Conservation (phyloP, 805 yeast genomes). For the Yarrowia sp. region DNA sequence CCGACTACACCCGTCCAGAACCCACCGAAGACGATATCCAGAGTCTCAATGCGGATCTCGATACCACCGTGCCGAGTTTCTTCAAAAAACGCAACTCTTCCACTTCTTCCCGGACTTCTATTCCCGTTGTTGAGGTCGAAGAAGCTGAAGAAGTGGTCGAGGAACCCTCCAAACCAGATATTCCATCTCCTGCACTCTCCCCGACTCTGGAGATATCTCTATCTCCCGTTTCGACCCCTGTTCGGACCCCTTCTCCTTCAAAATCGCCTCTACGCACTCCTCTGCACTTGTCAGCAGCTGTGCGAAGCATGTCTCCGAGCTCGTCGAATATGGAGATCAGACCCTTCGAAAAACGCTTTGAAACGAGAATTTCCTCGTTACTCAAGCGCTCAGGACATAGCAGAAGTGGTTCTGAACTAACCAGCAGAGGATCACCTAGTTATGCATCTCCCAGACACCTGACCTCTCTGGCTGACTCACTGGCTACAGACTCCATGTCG, state of each 20-base stretch:
- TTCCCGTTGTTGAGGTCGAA: background rate
- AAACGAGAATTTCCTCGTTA: constrained; percentile 1
- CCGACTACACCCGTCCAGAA: background rate
- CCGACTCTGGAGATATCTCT: constrained; percentile 5
- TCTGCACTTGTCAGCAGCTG: background rate
- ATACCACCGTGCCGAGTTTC: constrained; percentile 2
- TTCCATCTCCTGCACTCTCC: background rate
- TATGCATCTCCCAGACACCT: background rate
- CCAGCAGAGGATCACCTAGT: background rate
- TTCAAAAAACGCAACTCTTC: constrained; percentile 2
- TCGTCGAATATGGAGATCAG: constrained; percentile 19
- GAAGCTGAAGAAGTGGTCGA: background rate
- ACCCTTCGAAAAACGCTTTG: constrained; percentile 13
- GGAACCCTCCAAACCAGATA: background rate
- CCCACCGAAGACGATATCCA: constrained; percentile 17
- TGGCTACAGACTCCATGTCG: constrained; percentile 26
- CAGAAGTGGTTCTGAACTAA: constrained; percentile 20
- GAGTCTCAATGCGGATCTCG: background rate
- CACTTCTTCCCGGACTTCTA: background rate
- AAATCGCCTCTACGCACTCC: constrained; percentile 4
- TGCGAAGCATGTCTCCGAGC: constrained; percentile 2
- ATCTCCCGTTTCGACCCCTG: background rate
- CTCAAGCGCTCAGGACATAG: constrained; percentile 4
- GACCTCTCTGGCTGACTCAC: constrained; percentile 6
- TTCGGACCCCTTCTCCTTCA: background rate